phyloP scores from a whole-genome alignment of 2,329 filamentous ascomycete species.

The Cadophora sp. region DNA sequence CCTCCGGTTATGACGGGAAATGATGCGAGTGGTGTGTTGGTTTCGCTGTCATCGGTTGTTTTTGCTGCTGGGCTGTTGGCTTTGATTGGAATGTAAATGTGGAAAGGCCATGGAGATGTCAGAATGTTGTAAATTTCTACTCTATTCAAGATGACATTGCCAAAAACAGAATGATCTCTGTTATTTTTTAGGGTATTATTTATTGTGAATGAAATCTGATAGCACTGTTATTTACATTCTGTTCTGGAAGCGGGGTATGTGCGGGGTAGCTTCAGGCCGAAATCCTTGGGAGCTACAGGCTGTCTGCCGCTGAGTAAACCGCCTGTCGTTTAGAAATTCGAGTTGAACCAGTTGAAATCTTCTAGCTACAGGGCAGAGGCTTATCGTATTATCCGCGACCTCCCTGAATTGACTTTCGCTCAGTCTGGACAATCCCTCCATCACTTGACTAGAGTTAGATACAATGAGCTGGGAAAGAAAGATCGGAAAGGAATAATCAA shows the following conservation, averaged over 20 bases:
- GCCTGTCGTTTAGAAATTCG: too few species aligned
- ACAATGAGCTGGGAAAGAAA: too few species aligned
- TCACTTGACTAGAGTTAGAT: too few species aligned
- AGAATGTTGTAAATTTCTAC: neutral
- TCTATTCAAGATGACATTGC: neutral
- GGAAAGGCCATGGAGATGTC: neutral
- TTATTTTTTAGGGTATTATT: too few species aligned
- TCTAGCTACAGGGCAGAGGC: too few species aligned
- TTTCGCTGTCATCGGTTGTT: constrained; percentile 9
- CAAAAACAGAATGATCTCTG: neutral
- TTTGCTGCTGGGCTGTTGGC: constrained; percentile 1
- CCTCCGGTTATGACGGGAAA: constrained; percentile 18
- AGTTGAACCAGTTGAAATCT: too few species aligned
- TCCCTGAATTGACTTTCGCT: too few species aligned
- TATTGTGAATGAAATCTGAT: too few species aligned
- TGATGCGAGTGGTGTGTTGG: constrained; percentile 1
- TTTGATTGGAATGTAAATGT: constrained; percentile 13
- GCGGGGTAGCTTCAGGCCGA: neutral
- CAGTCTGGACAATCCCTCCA: too few species aligned
- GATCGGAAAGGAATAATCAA: too few species aligned
- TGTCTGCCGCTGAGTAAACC: neutral
- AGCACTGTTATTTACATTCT: too few species aligned
- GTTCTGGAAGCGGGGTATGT: neutral
- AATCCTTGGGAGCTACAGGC: neutral
- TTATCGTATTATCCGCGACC: too few species aligned